A percentile compares a stretch with the other conserved stretches of the same genome.
phyloP scores from a whole-genome alignment of 306 rosid species.

The Ormosia semicastrata region DNA sequence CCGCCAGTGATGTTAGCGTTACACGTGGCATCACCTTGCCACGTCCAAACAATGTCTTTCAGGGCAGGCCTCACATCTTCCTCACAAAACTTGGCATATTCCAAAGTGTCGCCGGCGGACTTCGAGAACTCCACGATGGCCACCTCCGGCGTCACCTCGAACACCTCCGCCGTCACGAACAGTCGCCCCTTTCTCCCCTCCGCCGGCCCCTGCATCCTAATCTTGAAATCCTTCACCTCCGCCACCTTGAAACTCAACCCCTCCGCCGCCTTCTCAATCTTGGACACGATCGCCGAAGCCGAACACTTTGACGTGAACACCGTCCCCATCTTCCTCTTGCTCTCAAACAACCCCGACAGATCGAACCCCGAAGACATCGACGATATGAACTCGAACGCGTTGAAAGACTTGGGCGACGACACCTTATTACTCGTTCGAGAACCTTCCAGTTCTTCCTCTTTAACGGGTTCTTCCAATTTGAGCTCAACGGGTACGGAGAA shows the following conservation, averaged over 20 bases:
- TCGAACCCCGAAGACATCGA: slow-evolving; percentile 84
- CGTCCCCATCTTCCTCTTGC: slow-evolving; percentile 44
- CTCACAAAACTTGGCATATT: slow-evolving; percentile 64
- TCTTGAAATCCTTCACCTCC: slow-evolving; percentile 53
- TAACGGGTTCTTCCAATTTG: slow-evolving; percentile 6
- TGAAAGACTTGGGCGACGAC: slow-evolving; percentile 64
- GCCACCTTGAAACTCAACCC: slow-evolving; percentile 46
- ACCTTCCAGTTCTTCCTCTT: not conserved
- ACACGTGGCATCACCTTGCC: slow-evolving; percentile 64
- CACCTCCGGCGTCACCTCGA: slow-evolving; percentile 73
- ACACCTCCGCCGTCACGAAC: slow-evolving; percentile 65
- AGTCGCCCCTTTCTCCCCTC: slow-evolving; percentile 71
- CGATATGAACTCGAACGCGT: slow-evolving; percentile 74
- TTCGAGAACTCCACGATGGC: slow-evolving; percentile 68
- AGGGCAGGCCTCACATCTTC: slow-evolving; percentile 67
- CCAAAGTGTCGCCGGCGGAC: slow-evolving; percentile 76
- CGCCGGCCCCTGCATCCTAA: slow-evolving; percentile 43
- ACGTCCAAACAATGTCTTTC: slow-evolving; percentile 85
- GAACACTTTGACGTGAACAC: slow-evolving; percentile 67
- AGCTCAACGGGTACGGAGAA: slow-evolving; percentile 22
- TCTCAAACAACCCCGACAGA: slow-evolving; percentile 69
- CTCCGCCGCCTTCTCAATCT: slow-evolving; percentile 58
- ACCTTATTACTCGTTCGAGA: not conserved
- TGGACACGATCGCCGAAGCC: slow-evolving; percentile 50
- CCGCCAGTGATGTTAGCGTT: not conserved